Percentiles rank a stretch among this genome's conserved stretches.
Conservation (phyloP, 495 filamentous ascomycete genomes). For the Neurospora sp. region DNA sequence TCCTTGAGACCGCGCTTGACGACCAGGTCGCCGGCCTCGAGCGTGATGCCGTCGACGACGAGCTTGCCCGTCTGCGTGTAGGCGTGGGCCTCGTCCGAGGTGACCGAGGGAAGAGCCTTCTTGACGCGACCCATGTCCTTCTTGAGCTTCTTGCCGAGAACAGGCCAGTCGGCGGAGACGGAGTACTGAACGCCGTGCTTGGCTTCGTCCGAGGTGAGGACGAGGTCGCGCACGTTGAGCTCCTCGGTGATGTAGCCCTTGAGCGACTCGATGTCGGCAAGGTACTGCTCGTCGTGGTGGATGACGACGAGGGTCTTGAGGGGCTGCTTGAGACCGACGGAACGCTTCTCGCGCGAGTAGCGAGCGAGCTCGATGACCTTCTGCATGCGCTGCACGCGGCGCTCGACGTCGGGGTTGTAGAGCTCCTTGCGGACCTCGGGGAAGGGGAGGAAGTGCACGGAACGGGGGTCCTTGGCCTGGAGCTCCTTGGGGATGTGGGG, state of each 20-base stretch:
- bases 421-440: constrained; percentile 80
- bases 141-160: constrained; percentile 91
- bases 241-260: constrained; percentile 82
- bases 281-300: constrained; percentile 72
- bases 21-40: constrained; percentile 72
- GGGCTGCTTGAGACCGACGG: constrained; percentile 80
- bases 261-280: constrained; percentile 78
- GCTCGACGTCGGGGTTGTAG: constrained; percentile 78
- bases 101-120: constrained; percentile 74
- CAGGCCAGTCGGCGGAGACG: constrained; percentile 82
- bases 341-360: constrained; percentile 73
- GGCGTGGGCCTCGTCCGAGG: constrained; percentile 64
- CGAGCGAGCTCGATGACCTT: constrained; percentile 85
- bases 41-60: constrained; percentile 70
- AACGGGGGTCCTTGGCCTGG: constrained; percentile 59
- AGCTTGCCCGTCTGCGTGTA: constrained; percentile 65
- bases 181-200: constrained; percentile 89
- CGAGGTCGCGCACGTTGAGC: constrained; percentile 78
- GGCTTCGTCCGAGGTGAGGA: constrained; percentile 77
- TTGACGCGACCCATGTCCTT: constrained; percentile 86
- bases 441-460: constrained; percentile 87
- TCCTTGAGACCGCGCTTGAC: constrained; percentile 71
- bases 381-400: constrained; percentile 85
- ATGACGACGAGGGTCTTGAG: constrained; percentile 86
- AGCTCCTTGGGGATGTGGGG: constrained; percentile 51